These are phyloP conservation scores for Phytophthora palmivora DNA, from an alignment of 352 stramenopile species.

Conservation along the genomic window DNA sequence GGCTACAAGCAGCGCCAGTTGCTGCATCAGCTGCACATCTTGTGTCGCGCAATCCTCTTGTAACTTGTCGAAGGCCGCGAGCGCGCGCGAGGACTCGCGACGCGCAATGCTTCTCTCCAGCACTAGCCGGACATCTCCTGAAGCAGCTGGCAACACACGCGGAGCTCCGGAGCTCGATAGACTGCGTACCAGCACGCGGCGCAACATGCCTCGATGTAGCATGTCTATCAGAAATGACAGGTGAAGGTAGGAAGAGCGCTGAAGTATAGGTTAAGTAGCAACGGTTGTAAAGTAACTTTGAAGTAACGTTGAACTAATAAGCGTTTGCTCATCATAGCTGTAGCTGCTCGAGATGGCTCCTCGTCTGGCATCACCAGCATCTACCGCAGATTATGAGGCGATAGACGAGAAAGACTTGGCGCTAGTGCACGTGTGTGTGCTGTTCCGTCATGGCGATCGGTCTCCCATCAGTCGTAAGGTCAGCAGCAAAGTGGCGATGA, in stretches of 20 bases:
- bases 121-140: slow-evolving; percentile 15
- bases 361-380: too few species aligned
- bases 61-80: slow-evolving; percentile 61
- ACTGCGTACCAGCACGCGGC: slow-evolving; percentile 11
- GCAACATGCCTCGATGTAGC: slow-evolving; percentile 3
- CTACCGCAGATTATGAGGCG: neutral
- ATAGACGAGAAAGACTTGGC: slow-evolving; percentile 34
- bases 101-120: slow-evolving; percentile 47
- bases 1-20: slow-evolving; percentile 67
- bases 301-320: slow-evolving; percentile 14
- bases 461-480: slow-evolving; percentile 75
- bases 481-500: slow-evolving; percentile 53
- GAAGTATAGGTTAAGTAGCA: too few species aligned
- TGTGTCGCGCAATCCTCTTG: slow-evolving; percentile 18
- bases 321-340: slow-evolving; percentile 26
- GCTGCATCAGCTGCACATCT: slow-evolving; percentile 51
- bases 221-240: neutral
- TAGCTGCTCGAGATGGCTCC: slow-evolving; percentile 19
- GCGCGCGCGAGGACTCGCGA: slow-evolving; percentile 41
- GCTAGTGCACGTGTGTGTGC: slow-evolving; percentile 69
- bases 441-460: slow-evolving; percentile 83
- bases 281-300: neutral
- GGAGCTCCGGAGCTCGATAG: slow-evolving; percentile 18
- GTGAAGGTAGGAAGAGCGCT: too few species aligned
- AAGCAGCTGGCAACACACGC: slow-evolving; percentile 2